phyloP scores from a whole-genome alignment of 345 rosid genomes.

The Ceriops decandra region DNA sequence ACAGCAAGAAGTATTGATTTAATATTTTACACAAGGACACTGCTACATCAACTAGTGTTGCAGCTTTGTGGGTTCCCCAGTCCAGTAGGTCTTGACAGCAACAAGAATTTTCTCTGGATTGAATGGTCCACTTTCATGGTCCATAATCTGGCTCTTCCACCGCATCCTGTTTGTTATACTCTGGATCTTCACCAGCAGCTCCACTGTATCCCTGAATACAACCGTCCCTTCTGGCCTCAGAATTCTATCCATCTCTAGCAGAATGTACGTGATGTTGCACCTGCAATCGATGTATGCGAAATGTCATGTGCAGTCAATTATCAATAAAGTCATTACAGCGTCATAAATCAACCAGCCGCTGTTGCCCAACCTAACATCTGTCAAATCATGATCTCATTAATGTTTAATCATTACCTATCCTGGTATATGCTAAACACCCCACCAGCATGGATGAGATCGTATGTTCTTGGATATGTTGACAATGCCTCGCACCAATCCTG shows the following conservation, averaged over 20 bases:
- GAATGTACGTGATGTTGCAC: constrained; percentile 71
- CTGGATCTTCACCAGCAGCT: constrained; percentile 66
- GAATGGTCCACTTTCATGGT: constrained; percentile 92
- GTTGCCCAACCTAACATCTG: too few relatives aligned
- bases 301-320: too few relatives aligned
- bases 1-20: too few relatives aligned
- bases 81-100: constrained; percentile 87
- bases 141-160: constrained; percentile 75
- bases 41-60: constrained; percentile 19
- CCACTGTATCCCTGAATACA: constrained; percentile 87
- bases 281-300: constrained; percentile 20
- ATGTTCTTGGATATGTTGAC: constrained; percentile 96
- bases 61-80: constrained; percentile 48
- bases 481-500: constrained; percentile 98
- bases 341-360: too few relatives aligned
- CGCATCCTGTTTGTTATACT: constrained; percentile 74
- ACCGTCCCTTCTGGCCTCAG: constrained; percentile 95
- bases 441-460: constrained; percentile 86
- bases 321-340: too few relatives aligned
- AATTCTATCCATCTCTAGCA: constrained; percentile 96
- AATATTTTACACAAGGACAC: too few relatives aligned
- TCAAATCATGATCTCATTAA: too few relatives aligned
- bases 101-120: constrained; percentile 91
- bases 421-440: constrained; percentile 77
- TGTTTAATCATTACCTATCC: constrained; percentile 45